phyloP scores from a whole-genome alignment of 805 yeast species.

The Yamadazyma tumulicola region DNA sequence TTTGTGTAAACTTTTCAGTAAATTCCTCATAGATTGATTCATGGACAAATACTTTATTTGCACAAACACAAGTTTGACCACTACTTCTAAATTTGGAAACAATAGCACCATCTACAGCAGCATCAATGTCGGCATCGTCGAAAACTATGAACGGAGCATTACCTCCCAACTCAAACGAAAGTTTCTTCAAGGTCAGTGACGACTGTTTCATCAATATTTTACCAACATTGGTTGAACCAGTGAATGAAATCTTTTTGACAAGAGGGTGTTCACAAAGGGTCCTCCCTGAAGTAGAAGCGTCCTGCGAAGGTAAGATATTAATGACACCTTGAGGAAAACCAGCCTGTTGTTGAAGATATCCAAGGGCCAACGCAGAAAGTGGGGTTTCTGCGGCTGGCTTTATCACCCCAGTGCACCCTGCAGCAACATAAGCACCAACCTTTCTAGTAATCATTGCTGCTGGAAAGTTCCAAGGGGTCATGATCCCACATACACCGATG shows the following conservation, averaged over 20 bases:
- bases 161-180: conserved; percentile 65
- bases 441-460: conserved; percentile 74
- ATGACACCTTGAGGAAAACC: conserved; percentile 71
- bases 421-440: conserved; percentile 73
- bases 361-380: conserved; percentile 65
- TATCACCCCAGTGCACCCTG: conserved; percentile 74
- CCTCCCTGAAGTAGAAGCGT: conserved; percentile 49
- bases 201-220: conserved; percentile 56
- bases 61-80: conserved; percentile 68
- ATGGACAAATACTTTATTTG: conserved; percentile 58
- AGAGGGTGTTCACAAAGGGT: conserved; percentile 42
- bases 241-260: conserved; percentile 57
- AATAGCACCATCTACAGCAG: conserved; percentile 49
- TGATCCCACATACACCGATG: conserved; percentile 75
- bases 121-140: conserved; percentile 55
- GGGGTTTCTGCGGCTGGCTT: conserved; percentile 82
- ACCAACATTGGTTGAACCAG: conserved; percentile 64
- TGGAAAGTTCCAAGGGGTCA: conserved; percentile 87
- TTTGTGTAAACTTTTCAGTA: conserved; percentile 38
- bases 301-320: conserved; percentile 55
- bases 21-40: conserved; percentile 48
- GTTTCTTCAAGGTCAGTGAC: conserved; percentile 54
- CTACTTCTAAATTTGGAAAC: conserved; percentile 58
- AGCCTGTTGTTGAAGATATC: conserved; percentile 56
- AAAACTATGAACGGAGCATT: conserved; percentile 64